Conservation (phyloP, 2,329 filamentous ascomycete species). For the Raffaelea ambrosiae region DNA sequence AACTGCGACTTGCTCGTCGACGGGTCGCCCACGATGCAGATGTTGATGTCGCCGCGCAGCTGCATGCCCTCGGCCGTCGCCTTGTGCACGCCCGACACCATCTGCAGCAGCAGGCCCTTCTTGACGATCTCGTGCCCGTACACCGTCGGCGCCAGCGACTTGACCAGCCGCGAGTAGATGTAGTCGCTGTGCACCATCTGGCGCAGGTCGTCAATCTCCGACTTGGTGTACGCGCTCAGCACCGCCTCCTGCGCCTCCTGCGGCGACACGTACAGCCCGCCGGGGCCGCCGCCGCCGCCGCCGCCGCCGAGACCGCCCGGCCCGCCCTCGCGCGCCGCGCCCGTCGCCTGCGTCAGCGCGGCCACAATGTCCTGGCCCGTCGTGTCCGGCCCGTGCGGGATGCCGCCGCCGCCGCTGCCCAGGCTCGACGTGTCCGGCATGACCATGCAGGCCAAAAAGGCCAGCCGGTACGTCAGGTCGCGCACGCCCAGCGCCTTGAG, state of each 20-base stretch:
- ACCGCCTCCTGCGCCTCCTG: constrained; percentile 84
- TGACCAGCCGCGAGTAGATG: constrained; percentile 86
- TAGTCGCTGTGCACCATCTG: constrained; percentile 92
- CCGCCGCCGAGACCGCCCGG: constrained; percentile 7
- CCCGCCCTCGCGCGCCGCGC: constrained; percentile 56
- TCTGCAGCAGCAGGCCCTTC: constrained; percentile 86
- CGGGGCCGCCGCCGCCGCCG: constrained; percentile 5
- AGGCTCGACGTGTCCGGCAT: constrained; percentile 77
- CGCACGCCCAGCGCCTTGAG: constrained; percentile 89
- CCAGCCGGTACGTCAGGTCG: constrained; percentile 88
- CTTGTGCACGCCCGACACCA: constrained; percentile 95
- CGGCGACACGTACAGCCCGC: constrained; percentile 43
- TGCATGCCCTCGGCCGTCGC: constrained; percentile 90
- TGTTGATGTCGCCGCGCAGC: constrained; percentile 94
- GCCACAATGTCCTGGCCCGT: constrained; percentile 79
- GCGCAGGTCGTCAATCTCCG: constrained; percentile 86
- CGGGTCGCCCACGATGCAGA: constrained; percentile 95
- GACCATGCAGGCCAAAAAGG: constrained; percentile 96
- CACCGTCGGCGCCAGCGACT: constrained; percentile 92
- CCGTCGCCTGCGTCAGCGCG: constrained; percentile 62
- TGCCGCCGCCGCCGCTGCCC: constrained; percentile 57
- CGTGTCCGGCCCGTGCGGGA: constrained; percentile 29
- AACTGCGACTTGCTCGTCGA: constrained; percentile 98
- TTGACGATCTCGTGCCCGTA: constrained; percentile 97
- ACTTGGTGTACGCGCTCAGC: constrained; percentile 71